Evolutionary conservation across 2,329 filamentous ascomycete genomes (phyloP).

Genomic region (Knoxdaviesia proteae): DNA sequence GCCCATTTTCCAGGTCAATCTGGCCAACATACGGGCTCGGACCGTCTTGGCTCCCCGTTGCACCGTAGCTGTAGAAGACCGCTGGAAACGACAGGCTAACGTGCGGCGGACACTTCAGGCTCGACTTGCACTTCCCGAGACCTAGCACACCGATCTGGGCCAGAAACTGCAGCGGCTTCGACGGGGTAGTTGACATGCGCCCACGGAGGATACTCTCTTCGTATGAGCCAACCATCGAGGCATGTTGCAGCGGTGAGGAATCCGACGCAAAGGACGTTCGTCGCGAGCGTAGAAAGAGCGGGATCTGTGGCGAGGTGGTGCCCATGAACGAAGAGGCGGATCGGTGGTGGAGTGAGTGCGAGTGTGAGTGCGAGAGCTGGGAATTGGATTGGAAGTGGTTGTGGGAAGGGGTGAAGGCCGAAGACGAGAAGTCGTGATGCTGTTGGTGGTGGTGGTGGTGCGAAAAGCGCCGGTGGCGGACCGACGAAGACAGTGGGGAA

Average conservation of each 20-base stretch:
- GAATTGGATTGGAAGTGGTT: slow-evolving; percentile 53
- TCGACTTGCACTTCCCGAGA: slow-evolving; percentile 71
- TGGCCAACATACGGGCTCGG: slow-evolving; percentile 92
- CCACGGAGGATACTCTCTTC: slow-evolving; percentile 91
- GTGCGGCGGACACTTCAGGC: slow-evolving; percentile 68
- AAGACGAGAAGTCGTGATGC: slow-evolving; percentile 11
- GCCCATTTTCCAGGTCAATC: slow-evolving; percentile 70
- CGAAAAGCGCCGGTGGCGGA: no score
- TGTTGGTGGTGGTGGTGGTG: no score
- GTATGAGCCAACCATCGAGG: slow-evolving; percentile 93
- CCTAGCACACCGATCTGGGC: slow-evolving; percentile 91
- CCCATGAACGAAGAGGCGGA: slow-evolving; percentile 16
- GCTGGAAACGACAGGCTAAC: slow-evolving; percentile 81
- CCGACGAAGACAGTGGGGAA: neutral
- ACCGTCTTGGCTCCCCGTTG: slow-evolving; percentile 51
- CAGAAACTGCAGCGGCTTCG: slow-evolving; percentile 76
- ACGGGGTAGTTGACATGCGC: slow-evolving; percentile 91
- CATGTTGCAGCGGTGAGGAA: slow-evolving; percentile 59
- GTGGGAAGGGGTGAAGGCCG: slow-evolving; percentile 44
- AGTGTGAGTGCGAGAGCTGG: slow-evolving; percentile 39
- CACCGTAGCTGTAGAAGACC: slow-evolving; percentile 81
- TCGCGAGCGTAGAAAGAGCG: slow-evolving; percentile 31
- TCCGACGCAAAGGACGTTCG: slow-evolving; percentile 56
- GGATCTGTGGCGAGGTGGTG: slow-evolving; percentile 26
- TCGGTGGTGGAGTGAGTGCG: slow-evolving; percentile 49